Conservation (phyloP, 225 moss, liverwort and hornwort genomes). For the Physcomitrellopsis africana region DNA sequence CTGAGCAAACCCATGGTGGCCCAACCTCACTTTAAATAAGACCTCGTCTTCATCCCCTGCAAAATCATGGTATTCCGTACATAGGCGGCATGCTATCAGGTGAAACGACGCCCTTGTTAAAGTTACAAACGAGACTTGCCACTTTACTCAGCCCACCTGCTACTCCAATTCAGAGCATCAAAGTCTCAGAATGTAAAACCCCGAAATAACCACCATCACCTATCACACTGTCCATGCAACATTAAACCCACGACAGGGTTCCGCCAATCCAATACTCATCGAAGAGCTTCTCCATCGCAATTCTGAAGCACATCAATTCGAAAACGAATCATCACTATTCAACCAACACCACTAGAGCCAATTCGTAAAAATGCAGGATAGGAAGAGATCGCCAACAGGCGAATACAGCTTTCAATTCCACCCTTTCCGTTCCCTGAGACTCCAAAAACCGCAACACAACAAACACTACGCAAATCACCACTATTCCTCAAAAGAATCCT, state of each 20-base stretch:
- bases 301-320: conserved; percentile 9
- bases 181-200: background rate
- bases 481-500: background rate
- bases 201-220: background rate
- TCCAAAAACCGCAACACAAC: conserved; percentile 30
- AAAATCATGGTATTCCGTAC: background rate
- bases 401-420: background rate
- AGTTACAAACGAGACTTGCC: conserved; percentile 4
- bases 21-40: conserved; percentile 26
- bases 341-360: background rate
- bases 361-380: background rate
- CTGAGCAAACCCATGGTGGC: conserved; percentile 53
- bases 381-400: background rate
- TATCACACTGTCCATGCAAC: conserved; percentile 24
- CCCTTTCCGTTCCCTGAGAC: background rate
- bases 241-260: conserved; percentile 16
- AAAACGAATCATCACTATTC: background rate
- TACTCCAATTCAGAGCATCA: background rate
- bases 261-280: conserved; percentile 13
- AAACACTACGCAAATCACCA: conserved; percentile 4
- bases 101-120: background rate
- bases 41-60: conserved; percentile 28
- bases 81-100: background rate
- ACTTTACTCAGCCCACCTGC: background rate
- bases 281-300: conserved; percentile 6